Percentiles rank a stretch among this genome's conserved stretches.
Evolutionary conservation across 331 rosid species (phyloP).

Genomic region (Telfairia occidentalis): DNA sequence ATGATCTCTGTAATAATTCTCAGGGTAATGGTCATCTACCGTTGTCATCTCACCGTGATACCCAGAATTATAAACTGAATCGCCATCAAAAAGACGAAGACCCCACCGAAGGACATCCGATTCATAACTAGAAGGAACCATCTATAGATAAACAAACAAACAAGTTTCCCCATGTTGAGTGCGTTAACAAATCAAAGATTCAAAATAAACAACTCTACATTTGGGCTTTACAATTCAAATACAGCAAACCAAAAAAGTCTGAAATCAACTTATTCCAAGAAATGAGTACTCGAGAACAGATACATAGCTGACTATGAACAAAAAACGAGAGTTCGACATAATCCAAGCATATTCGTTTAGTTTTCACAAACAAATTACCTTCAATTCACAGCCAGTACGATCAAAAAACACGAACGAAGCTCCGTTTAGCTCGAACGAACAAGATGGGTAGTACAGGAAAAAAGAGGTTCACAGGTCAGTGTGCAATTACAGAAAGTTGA

Average conservation of each 20-base stretch:
- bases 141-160: slow-evolving; percentile 22
- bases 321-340: not conserved
- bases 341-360: slow-evolving; percentile 14
- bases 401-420: slow-evolving; percentile 9
- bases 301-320: slow-evolving; percentile 16
- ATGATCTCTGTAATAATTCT: slow-evolving; percentile 33
- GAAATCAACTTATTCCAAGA: not conserved
- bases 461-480: slow-evolving; percentile 3
- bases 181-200: slow-evolving; percentile 12
- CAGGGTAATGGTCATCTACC: slow-evolving; percentile 27
- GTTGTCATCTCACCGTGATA: slow-evolving; percentile 32
- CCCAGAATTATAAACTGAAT: slow-evolving; percentile 34
- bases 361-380: slow-evolving; percentile 22
- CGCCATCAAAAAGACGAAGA: slow-evolving; percentile 40
- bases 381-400: slow-evolving; percentile 16
- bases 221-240: too few relatives aligned
- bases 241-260: not conserved
- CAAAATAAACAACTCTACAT: not conserved
- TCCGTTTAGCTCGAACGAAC: not conserved
- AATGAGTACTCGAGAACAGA: not conserved
- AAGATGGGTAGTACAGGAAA: not conserved
- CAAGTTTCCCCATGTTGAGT: not conserved
- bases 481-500: not conserved
- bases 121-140: slow-evolving; percentile 39
- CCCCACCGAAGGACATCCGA: slow-evolving; percentile 61